Conservation (phyloP, 1,284 basidiomycete genomes). For the Fomitopsis palustris region DNA sequence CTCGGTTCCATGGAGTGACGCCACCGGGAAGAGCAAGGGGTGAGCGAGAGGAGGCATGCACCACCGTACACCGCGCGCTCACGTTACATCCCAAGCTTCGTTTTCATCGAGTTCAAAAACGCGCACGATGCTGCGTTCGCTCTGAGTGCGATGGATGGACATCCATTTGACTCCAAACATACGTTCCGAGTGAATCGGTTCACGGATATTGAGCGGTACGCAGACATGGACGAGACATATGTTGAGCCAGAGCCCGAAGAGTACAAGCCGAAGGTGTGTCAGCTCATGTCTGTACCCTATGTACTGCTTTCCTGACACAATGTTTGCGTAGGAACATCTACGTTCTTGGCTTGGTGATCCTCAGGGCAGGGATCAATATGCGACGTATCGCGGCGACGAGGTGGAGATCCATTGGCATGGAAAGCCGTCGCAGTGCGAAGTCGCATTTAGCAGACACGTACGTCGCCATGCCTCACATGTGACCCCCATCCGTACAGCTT, state of each 20-base stretch:
- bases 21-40: conserved; percentile 84
- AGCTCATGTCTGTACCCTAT: background rate
- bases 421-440: conserved; percentile 83
- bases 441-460: conserved; percentile 73
- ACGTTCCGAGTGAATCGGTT: conserved; percentile 90
- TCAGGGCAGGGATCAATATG: conserved; percentile 93
- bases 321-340: conserved; percentile 78
- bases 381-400: conserved; percentile 90
- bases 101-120: conserved; percentile 88
- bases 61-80: background rate
- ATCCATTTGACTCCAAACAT: conserved; percentile 92
- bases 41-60: conserved; percentile 32
- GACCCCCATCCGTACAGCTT: background rate
- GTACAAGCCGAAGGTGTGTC: conserved; percentile 72
- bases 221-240: conserved; percentile 81
- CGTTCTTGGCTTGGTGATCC: conserved; percentile 93
- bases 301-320: background rate
- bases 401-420: conserved; percentile 95
- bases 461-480: conserved; percentile 23
- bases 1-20: conserved; percentile 82
- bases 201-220: conserved; percentile 88
- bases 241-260: conserved; percentile 78
- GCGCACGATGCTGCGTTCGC: conserved; percentile 83
- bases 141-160: conserved; percentile 77
- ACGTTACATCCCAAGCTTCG: conserved; percentile 50